Base-by-base conservation (phyloP, 2,329 filamentous ascomycete genomes). In the Cladophialophora exuberans region DNA sequence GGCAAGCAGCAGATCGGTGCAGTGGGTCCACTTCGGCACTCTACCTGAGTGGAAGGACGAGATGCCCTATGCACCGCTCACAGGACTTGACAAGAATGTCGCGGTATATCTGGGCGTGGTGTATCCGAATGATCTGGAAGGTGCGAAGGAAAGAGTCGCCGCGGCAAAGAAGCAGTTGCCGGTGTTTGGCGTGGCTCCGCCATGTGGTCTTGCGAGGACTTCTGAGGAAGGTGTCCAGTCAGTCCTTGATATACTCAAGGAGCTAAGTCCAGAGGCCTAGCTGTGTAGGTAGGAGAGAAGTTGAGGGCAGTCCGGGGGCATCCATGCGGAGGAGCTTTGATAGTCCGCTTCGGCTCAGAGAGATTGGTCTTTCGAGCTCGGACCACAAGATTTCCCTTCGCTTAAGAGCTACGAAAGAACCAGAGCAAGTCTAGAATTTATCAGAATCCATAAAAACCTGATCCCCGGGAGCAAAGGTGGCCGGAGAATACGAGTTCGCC, bases 21-120 rank as follows among this genome's bases (percentile, higher is more conserved):
- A 50, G 31, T 50, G 47, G 47, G 35, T 50, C 5, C 47, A 50
- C 26, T 50, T 50, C 23, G 47, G 47, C 6, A 17, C n/a, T 39
- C 47, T 50, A 35, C 31, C 47, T 10, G 47, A 50, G n/a, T 50
- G 47, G 47, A 39, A 41, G 47, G 47, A 50, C 35, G 13, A 13
- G 20, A n/a, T 23, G 1, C 33, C 38, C 1, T 50, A 50, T 18
- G 47, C 15, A 6, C 17, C 47, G n/a, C 47, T 50, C n/a, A 17
- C 20, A 3, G n/a, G 11, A 15, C 35, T 50, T 9, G 35, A 36
- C 35, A 50, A 50, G 33, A 42, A 50, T 26, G 10, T 42, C 3
- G 47, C 47, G 22, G 35, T 50, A 9, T 41, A 50, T 23, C 31
- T 50, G 10, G 47, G 47, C 18, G 25, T 50, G 6, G 47, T 50